Percentiles rank a stretch among this genome's conserved stretches.
Evolutionary conservation across 176 grass and related monocot species (phyloP).

Genomic region (Oryza australiensis): DNA sequence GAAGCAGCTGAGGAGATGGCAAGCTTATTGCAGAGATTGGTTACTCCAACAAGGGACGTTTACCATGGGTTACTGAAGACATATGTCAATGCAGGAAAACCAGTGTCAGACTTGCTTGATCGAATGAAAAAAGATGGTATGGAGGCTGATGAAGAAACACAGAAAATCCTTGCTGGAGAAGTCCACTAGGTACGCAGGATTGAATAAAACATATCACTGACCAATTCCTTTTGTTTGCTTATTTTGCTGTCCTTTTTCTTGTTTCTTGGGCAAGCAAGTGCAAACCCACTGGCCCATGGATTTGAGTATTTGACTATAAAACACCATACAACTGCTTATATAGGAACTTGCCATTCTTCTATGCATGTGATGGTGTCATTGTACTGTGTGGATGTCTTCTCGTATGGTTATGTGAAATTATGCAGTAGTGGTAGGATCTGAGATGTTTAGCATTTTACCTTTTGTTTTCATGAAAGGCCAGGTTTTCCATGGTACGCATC

Average conservation of each 20-base stretch:
- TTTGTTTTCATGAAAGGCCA: not conserved
- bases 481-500: not conserved
- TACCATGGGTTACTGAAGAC: slow-evolving; percentile 54
- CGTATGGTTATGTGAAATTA: not conserved
- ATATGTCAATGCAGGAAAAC: slow-evolving; percentile 40
- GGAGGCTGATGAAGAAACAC: slow-evolving; percentile 53
- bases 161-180: slow-evolving; percentile 47
- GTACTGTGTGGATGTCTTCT: not conserved
- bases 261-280: not conserved
- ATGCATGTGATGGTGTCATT: not conserved
- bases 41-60: slow-evolving; percentile 48
- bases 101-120: slow-evolving; percentile 44
- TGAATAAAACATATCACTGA: not conserved
- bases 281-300: not conserved
- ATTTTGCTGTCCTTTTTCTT: not conserved
- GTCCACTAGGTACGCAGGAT: not conserved
- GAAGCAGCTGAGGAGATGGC: slow-evolving; percentile 58
- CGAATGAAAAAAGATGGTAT: slow-evolving; percentile 57
- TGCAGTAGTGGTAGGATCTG: slow-evolving; percentile 2
- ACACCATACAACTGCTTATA: not conserved
- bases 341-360: not conserved
- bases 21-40: slow-evolving; percentile 31
- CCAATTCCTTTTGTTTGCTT: not conserved
- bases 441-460: not conserved
- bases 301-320: not conserved